phyloP scores from a whole-genome alignment of 495 filamentous ascomycete genomes.

The Neohortaea acidophila region DNA sequence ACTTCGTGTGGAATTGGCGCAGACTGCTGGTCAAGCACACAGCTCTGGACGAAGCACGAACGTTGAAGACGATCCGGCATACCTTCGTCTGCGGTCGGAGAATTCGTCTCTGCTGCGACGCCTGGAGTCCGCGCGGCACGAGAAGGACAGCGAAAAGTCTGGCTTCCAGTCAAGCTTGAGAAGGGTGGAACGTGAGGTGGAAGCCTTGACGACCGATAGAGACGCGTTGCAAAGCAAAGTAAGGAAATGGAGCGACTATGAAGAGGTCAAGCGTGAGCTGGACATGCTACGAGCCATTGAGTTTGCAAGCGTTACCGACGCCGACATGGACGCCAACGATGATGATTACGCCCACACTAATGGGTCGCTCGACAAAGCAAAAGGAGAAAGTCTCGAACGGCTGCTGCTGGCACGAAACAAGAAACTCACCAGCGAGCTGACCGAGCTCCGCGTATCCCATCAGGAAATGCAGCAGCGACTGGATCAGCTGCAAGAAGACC shows the following conservation, averaged over 20 bases:
- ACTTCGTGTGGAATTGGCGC: slow-evolving; percentile 73
- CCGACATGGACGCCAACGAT: slow-evolving; percentile 20
- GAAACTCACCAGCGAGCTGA: slow-evolving; percentile 85
- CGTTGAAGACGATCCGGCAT: slow-evolving; percentile 73
- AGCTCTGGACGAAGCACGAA: slow-evolving; percentile 32
- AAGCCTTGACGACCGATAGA: slow-evolving; percentile 49
- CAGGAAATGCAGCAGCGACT: slow-evolving; percentile 76
- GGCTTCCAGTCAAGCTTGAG: slow-evolving; percentile 57
- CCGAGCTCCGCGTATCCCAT: slow-evolving; percentile 81
- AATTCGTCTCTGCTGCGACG: slow-evolving; percentile 81
- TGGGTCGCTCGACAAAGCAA: slow-evolving; percentile 39
- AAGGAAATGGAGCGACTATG: slow-evolving; percentile 84
- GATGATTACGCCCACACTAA: slow-evolving; percentile 27
- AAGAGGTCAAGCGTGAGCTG: slow-evolving; percentile 86
- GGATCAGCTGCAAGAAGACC: slow-evolving; percentile 63
- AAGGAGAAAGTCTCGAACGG: slow-evolving; percentile 76
- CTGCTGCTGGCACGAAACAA: slow-evolving; percentile 86
- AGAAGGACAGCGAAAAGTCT: slow-evolving; percentile 63
- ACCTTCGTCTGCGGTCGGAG: slow-evolving; percentile 73
- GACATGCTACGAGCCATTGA: slow-evolving; percentile 96
- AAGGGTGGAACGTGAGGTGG: slow-evolving; percentile 56
- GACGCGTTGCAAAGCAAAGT: slow-evolving; percentile 62
- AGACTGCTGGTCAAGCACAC: slow-evolving; percentile 61
- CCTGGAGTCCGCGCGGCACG: slow-evolving; percentile 64
- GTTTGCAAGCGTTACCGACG: slow-evolving; percentile 48